Evolutionary conservation across 805 yeast genomes (phyloP).

Genomic region (Pichia sporocuriosa): DNA sequence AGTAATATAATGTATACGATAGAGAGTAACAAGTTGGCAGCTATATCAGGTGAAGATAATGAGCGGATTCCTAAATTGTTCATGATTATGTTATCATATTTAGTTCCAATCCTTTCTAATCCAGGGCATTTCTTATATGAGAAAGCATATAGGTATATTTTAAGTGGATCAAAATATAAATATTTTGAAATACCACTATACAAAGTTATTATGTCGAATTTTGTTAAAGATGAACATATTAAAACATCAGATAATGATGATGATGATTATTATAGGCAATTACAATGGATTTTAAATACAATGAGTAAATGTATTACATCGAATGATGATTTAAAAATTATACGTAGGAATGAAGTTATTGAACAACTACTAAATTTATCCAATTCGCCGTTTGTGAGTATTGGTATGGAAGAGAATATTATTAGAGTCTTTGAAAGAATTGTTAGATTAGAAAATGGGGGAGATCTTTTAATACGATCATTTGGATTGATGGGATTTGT

Average conservation of each 20-base stretch:
- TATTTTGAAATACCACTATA: slow-evolving; percentile 41
- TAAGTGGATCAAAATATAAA: slow-evolving; percentile 45
- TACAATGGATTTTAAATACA: slow-evolving; percentile 57
- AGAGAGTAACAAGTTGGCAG: slow-evolving; percentile 12
- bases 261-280: slow-evolving; percentile 48
- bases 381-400: slow-evolving; percentile 43
- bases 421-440: slow-evolving; percentile 39
- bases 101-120: slow-evolving; percentile 51
- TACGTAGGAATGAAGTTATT: slow-evolving; percentile 48
- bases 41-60: slow-evolving; percentile 10
- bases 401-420: slow-evolving; percentile 35
- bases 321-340: slow-evolving; percentile 44
- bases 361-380: slow-evolving; percentile 60
- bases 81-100: slow-evolving; percentile 47
- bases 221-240: slow-evolving; percentile 23
- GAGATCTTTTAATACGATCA: slow-evolving; percentile 51
- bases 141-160: slow-evolving; percentile 56
- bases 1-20: slow-evolving; percentile 39
- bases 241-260: slow-evolving; percentile 26
- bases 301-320: slow-evolving; percentile 42
- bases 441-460: slow-evolving; percentile 50
- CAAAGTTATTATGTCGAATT: slow-evolving; percentile 30
- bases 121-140: slow-evolving; percentile 77
- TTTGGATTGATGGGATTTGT: slow-evolving; percentile 39
- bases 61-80: slow-evolving; percentile 37